phyloP scores from a whole-genome alignment of 2,329 filamentous ascomycete genomes.

The Curvularia hawaiiensis region DNA sequence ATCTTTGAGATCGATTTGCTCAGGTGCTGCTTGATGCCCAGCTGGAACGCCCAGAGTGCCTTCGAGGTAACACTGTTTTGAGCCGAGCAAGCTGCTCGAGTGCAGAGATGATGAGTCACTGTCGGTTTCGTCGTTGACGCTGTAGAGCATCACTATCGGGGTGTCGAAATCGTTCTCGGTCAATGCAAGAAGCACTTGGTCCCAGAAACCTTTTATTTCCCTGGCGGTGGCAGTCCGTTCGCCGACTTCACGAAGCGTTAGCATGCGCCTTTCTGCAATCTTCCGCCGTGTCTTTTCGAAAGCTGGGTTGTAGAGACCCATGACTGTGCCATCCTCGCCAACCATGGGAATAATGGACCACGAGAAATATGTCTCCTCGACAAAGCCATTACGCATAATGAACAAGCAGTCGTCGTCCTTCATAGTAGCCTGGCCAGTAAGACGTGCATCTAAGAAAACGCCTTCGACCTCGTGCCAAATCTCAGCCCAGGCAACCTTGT shows the following conservation, averaged over 20 bases:
- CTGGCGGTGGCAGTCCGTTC: slow-evolving; percentile 75
- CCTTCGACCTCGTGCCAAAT: slow-evolving; percentile 75
- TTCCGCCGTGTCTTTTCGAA: slow-evolving; percentile 82
- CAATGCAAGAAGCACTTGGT: slow-evolving; percentile 69
- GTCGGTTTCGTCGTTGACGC: slow-evolving; percentile 71
- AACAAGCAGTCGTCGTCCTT: slow-evolving; percentile 83
- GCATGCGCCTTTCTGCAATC: slow-evolving; percentile 79
- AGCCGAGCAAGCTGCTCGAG: slow-evolving; percentile 66
- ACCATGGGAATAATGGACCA: slow-evolving; percentile 83
- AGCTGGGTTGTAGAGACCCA: slow-evolving; percentile 78
- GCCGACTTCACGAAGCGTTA: slow-evolving; percentile 77
- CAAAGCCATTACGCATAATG: slow-evolving; percentile 68
- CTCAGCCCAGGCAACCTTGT: slow-evolving; percentile 71
- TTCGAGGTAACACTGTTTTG: slow-evolving; percentile 71
- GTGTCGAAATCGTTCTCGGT: slow-evolving; percentile 77
- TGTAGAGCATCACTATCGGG: slow-evolving; percentile 79
- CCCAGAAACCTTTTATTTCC: slow-evolving; percentile 76
- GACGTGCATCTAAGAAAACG: slow-evolving; percentile 69
- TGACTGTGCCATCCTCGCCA: slow-evolving; percentile 73
- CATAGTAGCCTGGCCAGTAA: slow-evolving; percentile 79
- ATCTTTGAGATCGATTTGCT: slow-evolving; percentile 69
- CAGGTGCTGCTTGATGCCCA: slow-evolving; percentile 65
- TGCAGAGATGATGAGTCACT: slow-evolving; percentile 75
- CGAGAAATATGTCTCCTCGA: slow-evolving; percentile 82
- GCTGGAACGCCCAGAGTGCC: slow-evolving; percentile 71